Evolutionary conservation across 306 rosid genomes (phyloP).

Genomic region (Cicer pinnatifidum): DNA sequence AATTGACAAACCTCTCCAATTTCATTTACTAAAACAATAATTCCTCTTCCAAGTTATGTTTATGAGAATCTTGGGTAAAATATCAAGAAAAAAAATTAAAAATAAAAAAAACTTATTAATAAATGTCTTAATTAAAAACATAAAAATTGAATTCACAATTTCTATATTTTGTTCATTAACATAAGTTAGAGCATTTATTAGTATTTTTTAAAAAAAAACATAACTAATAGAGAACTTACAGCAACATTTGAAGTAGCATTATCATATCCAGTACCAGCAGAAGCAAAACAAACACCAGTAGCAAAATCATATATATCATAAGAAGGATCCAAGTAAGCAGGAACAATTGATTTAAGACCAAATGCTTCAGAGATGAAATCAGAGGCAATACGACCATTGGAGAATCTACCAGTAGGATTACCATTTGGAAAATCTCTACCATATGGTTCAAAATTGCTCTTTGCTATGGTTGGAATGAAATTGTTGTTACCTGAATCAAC

Average conservation of each 20-base stretch:
- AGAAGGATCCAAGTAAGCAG: slow-evolving; percentile 66
- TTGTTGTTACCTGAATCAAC: slow-evolving; percentile 79
- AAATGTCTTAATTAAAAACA: no score
- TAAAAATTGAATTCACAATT: no score
- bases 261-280: slow-evolving; percentile 73
- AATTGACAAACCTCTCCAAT: neutral
- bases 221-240: slow-evolving; percentile 44
- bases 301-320: slow-evolving; percentile 59
- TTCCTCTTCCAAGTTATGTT: neutral
- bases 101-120: neutral
- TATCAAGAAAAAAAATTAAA: neutral
- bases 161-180: no score
- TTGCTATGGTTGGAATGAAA: slow-evolving; percentile 68
- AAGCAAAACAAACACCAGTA: slow-evolving; percentile 74
- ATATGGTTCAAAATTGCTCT: slow-evolving; percentile 65
- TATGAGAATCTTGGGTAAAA: neutral
- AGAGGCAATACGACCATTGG: slow-evolving; percentile 61
- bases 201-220: no score
- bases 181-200: no score
- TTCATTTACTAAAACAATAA: neutral
- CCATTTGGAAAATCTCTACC: slow-evolving; percentile 63
- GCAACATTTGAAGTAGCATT: slow-evolving; percentile 60
- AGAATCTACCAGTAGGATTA: slow-evolving; percentile 60
- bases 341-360: slow-evolving; percentile 58
- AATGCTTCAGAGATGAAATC: slow-evolving; percentile 64